Evolutionary conservation across 352 stramenopile species (phyloP).

Genomic region (Elongisporangium undulatum): DNA sequence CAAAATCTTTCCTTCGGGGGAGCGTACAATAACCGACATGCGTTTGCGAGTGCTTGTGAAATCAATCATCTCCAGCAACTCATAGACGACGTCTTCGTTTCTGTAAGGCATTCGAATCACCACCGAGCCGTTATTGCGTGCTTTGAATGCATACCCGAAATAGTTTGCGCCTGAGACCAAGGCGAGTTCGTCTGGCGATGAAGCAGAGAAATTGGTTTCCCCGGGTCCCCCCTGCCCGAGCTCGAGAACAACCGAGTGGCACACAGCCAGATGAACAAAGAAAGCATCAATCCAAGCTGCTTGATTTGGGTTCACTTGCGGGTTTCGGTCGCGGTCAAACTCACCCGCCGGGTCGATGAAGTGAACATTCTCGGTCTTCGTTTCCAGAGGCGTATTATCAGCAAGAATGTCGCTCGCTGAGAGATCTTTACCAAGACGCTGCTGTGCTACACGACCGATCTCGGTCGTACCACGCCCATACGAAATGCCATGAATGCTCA

Average conservation of each 20-base stretch:
- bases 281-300: conserved; percentile 78
- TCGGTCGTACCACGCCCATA: conserved; percentile 82
- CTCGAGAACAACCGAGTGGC: conserved; percentile 83
- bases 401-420: conserved; percentile 73
- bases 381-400: conserved; percentile 48
- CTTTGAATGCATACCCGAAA: conserved; percentile 76
- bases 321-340: conserved; percentile 48
- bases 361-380: conserved; percentile 69
- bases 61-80: conserved; percentile 95
- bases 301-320: conserved; percentile 37
- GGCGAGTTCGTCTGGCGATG: conserved; percentile 77
- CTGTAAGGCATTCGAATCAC: conserved; percentile 36
- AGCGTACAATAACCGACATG: conserved; percentile 97
- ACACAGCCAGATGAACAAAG: conserved; percentile 75
- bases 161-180: conserved; percentile 77
- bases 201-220: conserved; percentile 64
- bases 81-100: conserved; percentile 47
- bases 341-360: conserved; percentile 77
- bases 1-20: conserved; percentile 54
- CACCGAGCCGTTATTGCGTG: conserved; percentile 58
- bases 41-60: conserved; percentile 98
- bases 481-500: conserved; percentile 77
- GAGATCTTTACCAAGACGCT: conserved; percentile 64
- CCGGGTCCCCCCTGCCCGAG: conserved; percentile 11
- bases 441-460: conserved; percentile 74